A percentile compares a stretch with the other conserved stretches of the same genome.
Evolutionary conservation across 257 asterid species (phyloP).

Genomic region (Jaltomata sinuosa): DNA sequence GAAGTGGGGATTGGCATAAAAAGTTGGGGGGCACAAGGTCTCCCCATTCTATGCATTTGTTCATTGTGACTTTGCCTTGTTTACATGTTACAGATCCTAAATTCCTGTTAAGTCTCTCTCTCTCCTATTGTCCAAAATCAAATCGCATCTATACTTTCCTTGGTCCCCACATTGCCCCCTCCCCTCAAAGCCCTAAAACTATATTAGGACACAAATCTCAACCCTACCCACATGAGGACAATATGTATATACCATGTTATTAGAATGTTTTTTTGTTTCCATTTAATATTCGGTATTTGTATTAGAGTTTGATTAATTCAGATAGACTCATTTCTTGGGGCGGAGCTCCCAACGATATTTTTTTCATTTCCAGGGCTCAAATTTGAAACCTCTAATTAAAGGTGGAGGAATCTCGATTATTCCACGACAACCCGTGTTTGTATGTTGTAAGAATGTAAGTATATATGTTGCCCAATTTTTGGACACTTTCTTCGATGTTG

Average conservation of each 20-base stretch:
- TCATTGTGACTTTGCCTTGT: neutral
- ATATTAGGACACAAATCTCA: neutral
- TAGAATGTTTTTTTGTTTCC: neutral
- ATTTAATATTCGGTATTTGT: rapidly evolving
- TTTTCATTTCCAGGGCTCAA: rapidly evolving
- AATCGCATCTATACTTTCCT: neutral
- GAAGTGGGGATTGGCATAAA: neutral
- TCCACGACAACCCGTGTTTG: rapidly evolving
- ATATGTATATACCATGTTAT: neutral
- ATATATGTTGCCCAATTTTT: constrained; percentile 27
- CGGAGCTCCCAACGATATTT: neutral
- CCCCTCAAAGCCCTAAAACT: neutral
- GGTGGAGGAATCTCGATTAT: rapidly evolving
- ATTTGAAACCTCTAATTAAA: neutral
- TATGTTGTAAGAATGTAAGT: neutral
- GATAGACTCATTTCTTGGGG: neutral
- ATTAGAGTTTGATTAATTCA: neutral
- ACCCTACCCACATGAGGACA: constrained; percentile 6
- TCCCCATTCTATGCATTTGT: constrained; percentile 1
- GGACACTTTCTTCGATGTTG: constrained; percentile 28
- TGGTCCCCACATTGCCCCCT: neutral
- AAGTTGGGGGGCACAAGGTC: neutral
- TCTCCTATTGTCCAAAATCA: neutral
- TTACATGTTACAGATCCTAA: neutral
- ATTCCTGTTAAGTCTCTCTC: neutral